Evolutionary conservation across 768 basidiomycete genomes (phyloP), one percentile per base, ranked within the genome.

Genomic region (Agrocybe pediades): DNA sequence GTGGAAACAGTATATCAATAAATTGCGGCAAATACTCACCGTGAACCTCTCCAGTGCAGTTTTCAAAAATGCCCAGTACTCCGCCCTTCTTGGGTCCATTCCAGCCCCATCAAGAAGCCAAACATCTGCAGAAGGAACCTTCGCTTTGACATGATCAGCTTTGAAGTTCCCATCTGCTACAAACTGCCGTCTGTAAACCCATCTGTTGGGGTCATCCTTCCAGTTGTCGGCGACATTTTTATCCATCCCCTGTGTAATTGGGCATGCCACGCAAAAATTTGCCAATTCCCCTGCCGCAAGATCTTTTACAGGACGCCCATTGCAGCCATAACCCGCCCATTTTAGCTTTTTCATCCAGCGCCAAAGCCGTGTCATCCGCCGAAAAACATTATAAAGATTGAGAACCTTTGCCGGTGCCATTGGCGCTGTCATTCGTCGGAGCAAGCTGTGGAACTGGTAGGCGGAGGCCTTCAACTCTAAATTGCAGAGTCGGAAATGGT

Each of bases 271-370:
- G 15, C 29, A 30, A 30, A 30, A 30, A 15, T 7, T 30, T 30
- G 29, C 29, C 29, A 30, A 15, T 15, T 30, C 29, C 15, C 29
- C 29, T 7, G 29, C 29, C 6, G 7, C 29, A 30, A 30, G 6
- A 15, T n/a, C 16, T 5, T 15, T 8, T 3, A 39, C 33, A 23
- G 20, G 11, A 21, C 25, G 39, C 15, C 2, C 20, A n/a, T 49
- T 39, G 17, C 26, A 39, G 1, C 48, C 48, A 19, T 40, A 46
- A 13, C 50, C 49, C 1, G 49, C 41, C 55, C 55, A 56, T 21
- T 56, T 56, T 6, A 56, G 20, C 33, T 51, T 56, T 30, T 56
- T 56, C 43, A 46, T 46, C 46, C 55, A 56, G n/a, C 55, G 30
- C 49, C 55, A 56, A 11, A 51, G 20, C 3, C 50, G 25, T 4